Percentiles rank a stretch among this genome's conserved stretches.
Conservation (phyloP, 73 alveolate genomes). For the Uronychia setigera region DNA sequence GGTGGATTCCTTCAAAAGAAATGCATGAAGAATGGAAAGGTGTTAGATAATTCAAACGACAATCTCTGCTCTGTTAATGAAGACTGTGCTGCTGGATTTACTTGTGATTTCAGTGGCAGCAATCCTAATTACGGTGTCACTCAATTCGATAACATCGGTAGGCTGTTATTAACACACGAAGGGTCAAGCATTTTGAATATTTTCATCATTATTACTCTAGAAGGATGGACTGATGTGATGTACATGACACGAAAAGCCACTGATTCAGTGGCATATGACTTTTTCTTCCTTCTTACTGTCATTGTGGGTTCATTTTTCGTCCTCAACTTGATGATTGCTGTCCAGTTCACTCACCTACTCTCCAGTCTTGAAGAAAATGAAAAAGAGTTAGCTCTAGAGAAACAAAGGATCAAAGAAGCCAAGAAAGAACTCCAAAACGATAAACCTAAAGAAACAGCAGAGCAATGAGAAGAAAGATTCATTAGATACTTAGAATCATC, state of each 20-base stretch:
- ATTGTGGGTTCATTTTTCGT: conserved; percentile 61
- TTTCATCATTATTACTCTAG: conserved; percentile 49
- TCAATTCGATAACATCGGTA: conserved; percentile 50
- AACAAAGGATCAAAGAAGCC: background rate
- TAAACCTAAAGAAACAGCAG: background rate
- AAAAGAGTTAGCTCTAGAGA: conserved; percentile 7
- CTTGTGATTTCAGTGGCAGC: background rate
- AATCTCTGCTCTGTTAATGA: conserved; percentile 7
- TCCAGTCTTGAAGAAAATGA: conserved; percentile 13
- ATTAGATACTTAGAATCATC: background rate
- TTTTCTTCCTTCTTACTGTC: conserved; percentile 32
- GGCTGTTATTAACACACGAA: background rate
- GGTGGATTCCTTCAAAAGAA: conserved; percentile 64
- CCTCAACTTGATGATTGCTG: conserved; percentile 63
- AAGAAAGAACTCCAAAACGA: background rate
- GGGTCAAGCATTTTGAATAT: conserved; percentile 35
- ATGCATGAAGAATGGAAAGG: conserved; percentile 45
- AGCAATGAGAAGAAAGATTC: background rate
- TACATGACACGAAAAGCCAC: conserved; percentile 37
- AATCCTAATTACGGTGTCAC: conserved; percentile 62
- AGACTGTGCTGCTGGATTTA: conserved; percentile 7
- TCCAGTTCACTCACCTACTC: conserved; percentile 28
- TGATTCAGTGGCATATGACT: conserved; percentile 30
- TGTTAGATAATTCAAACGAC: background rate
- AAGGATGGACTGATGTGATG: conserved; percentile 69